Evolutionary conservation across 495 filamentous ascomycete species (phyloP).

Genomic region (Neurospora cerealis): DNA sequence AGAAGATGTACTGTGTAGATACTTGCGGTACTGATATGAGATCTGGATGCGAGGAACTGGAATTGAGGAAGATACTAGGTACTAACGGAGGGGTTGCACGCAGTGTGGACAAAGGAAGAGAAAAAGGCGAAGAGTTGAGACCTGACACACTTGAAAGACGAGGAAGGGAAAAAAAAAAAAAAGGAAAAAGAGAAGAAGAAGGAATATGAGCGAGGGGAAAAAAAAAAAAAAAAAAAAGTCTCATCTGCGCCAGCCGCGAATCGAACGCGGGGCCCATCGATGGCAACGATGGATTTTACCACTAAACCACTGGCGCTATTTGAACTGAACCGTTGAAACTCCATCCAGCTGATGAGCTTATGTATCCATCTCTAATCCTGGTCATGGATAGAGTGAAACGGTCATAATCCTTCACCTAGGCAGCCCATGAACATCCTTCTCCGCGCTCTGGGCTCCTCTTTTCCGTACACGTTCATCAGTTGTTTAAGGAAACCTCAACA

Average conservation of each 20-base stretch:
- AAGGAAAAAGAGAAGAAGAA: not conserved
- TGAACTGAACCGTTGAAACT: not conserved
- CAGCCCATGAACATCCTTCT: not conserved
- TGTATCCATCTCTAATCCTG: not conserved
- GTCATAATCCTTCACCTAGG: too few relatives aligned
- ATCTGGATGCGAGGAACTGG: too few relatives aligned
- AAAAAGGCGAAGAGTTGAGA: too few relatives aligned
- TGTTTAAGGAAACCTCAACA: too few relatives aligned
- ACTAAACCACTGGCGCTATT: not conserved
- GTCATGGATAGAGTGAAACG: too few relatives aligned
- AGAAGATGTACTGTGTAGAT: not conserved
- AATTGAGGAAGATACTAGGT: too few relatives aligned
- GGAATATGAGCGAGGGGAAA: not conserved
- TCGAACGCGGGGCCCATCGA: not conserved
- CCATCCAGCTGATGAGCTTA: rapidly evolving
- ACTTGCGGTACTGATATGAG: not conserved
- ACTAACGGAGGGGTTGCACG: too few relatives aligned
- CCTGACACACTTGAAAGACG: too few relatives aligned
- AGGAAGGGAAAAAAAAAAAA: too few relatives aligned
- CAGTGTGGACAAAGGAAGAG: too few relatives aligned
- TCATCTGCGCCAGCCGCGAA: not conserved
- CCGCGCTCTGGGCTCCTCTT: not conserved
- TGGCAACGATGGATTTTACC: not conserved
- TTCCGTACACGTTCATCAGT: not conserved
- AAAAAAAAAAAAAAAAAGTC: not conserved